Conservation (phyloP, 2,329 filamentous ascomycete species). For the Exophiala calicioides region DNA sequence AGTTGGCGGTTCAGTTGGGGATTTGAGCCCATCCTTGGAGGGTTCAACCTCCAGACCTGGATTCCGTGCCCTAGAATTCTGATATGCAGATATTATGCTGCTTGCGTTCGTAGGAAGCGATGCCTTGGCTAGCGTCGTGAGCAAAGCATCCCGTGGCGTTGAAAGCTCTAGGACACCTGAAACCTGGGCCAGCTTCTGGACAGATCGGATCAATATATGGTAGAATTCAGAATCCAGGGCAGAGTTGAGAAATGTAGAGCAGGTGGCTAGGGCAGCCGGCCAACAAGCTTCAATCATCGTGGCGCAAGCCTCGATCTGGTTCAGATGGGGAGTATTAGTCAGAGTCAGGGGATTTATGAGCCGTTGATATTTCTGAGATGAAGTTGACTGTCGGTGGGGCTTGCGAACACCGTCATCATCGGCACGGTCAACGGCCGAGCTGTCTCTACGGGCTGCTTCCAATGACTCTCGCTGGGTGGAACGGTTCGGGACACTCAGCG, state of each 20-base stretch:
- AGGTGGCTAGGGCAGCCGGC: slow-evolving; percentile 92
- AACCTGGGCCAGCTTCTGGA: slow-evolving; percentile 94
- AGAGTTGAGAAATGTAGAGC: slow-evolving; percentile 91
- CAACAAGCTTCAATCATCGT: slow-evolving; percentile 87
- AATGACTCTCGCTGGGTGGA: slow-evolving; percentile 24
- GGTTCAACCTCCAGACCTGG: slow-evolving; percentile 8
- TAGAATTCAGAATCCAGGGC: slow-evolving; percentile 93
- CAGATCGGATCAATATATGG: slow-evolving; percentile 83
- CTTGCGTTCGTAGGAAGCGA: slow-evolving; percentile 76
- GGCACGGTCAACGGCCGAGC: slow-evolving; percentile 30
- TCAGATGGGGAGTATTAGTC: slow-evolving; percentile 68
- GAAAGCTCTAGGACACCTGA: slow-evolving; percentile 80
- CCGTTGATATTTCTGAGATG: slow-evolving; percentile 63
- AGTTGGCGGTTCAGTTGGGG: slow-evolving; percentile 17
- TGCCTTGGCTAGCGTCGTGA: slow-evolving; percentile 90
- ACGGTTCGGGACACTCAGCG: slow-evolving; percentile 77
- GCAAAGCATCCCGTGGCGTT: slow-evolving; percentile 88
- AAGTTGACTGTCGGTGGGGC: slow-evolving; percentile 10
- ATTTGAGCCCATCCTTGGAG: slow-evolving; percentile 13
- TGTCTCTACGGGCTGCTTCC: slow-evolving; percentile 21
- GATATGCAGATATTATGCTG: slow-evolving; percentile 21
- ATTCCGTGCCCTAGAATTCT: slow-evolving; percentile 11
- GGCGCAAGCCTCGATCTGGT: slow-evolving; percentile 74
- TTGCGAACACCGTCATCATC: slow-evolving; percentile 20
- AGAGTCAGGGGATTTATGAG: slow-evolving; percentile 81